phyloP scores from a whole-genome alignment of 345 rosid genomes.

The Kernera saxatilis region DNA sequence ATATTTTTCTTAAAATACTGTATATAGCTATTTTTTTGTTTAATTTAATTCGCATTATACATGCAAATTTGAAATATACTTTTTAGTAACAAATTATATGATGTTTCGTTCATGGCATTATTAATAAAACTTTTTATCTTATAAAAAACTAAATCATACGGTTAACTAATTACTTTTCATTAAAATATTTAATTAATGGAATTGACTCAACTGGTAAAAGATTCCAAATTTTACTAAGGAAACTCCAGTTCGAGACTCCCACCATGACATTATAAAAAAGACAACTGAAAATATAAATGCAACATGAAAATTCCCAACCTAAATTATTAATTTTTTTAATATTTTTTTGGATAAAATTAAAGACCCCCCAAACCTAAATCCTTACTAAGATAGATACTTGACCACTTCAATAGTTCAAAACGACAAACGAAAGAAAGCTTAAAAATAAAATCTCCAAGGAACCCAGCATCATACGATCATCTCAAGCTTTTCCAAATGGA shows the following conservation, averaged over 20 bases:
- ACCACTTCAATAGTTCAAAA: neutral
- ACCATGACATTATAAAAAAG: neutral
- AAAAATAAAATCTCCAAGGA: neutral
- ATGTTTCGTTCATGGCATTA: neutral
- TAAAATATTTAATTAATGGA: neutral
- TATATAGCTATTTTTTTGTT: neutral
- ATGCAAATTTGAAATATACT: neutral
- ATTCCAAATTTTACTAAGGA: neutral
- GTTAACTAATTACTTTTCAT: neutral
- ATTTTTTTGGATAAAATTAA: too few species aligned
- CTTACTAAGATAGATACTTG: neutral
- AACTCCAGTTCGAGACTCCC: constrained; percentile 1
- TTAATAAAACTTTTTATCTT: neutral
- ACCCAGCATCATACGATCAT: neutral
- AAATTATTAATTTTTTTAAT: too few species aligned
- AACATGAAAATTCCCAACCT: neutral
- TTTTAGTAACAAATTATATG: neutral
- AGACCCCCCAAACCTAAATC: neutral
- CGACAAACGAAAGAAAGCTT: constrained; percentile 9
- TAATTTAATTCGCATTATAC: neutral
- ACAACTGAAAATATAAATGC: neutral
- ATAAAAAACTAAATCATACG: neutral
- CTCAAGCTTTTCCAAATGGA: constrained; percentile 29
- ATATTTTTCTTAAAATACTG: neutral
- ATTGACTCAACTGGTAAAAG: neutral